Percentiles rank a stretch among this genome's conserved stretches.
phyloP scores from a whole-genome alignment of 2,329 filamentous ascomycete genomes.

The Juglanconis oblonga region DNA sequence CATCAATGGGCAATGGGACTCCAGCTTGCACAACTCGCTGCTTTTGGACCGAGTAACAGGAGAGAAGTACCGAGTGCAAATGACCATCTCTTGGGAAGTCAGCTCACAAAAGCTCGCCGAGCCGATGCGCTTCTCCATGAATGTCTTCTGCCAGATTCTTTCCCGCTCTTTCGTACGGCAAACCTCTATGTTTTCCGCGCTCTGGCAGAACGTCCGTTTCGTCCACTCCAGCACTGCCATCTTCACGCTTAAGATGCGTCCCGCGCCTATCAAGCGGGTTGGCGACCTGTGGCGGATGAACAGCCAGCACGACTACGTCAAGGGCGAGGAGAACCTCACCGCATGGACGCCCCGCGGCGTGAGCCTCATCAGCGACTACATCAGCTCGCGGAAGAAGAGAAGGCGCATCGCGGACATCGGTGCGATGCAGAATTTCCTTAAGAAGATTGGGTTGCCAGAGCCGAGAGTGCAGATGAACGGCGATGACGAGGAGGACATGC shows the following conservation, averaged over 20 bases:
- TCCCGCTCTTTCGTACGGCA: slow-evolving; percentile 82
- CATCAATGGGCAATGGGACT: slow-evolving; percentile 93
- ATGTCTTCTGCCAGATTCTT: slow-evolving; percentile 78
- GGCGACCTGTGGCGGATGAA: slow-evolving; percentile 96
- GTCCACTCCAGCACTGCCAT: slow-evolving; percentile 84
- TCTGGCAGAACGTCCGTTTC: slow-evolving; percentile 82
- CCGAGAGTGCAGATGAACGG: slow-evolving; percentile 32
- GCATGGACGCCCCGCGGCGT: slow-evolving; percentile 89
- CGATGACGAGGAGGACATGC: slow-evolving; percentile 33
- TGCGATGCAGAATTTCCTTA: slow-evolving; percentile 65
- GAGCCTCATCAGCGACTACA: slow-evolving; percentile 85
- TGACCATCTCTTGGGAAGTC: slow-evolving; percentile 84
- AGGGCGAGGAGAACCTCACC: slow-evolving; percentile 83
- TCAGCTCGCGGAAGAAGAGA: slow-evolving; percentile 70
- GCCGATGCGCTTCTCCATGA: slow-evolving; percentile 81
- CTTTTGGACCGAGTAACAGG: slow-evolving; percentile 88
- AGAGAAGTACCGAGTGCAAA: slow-evolving; percentile 89
- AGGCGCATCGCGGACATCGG: slow-evolving; percentile 77
- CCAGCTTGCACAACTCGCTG: slow-evolving; percentile 86
- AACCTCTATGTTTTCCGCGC: slow-evolving; percentile 78
- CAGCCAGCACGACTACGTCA: slow-evolving; percentile 91
- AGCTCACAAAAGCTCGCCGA: slow-evolving; percentile 79
- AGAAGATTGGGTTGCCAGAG: slow-evolving; percentile 51
- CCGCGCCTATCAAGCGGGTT: slow-evolving; percentile 84
- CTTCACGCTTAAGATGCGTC: slow-evolving; percentile 82